phyloP scores from a whole-genome alignment of 768 basidiomycete species.

The Dentipellis sp. region DNA sequence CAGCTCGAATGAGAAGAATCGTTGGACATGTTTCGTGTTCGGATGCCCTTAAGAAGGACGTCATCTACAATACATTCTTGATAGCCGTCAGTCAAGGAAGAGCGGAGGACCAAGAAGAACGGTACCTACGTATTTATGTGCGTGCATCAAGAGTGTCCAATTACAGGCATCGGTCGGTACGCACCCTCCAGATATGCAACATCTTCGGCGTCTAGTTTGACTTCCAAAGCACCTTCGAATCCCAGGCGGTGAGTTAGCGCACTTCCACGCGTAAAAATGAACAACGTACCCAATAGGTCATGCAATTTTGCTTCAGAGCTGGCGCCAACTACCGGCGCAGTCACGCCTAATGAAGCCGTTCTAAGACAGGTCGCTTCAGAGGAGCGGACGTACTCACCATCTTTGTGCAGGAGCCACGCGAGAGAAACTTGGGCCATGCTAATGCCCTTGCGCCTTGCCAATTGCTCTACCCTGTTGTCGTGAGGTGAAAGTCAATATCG shows the following conservation, averaged over 20 bases:
- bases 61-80: too few relatives aligned
- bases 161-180: not conserved
- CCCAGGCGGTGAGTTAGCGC: too few relatives aligned
- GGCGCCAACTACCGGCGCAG: not conserved
- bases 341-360: not conserved
- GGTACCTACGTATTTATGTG: too few relatives aligned
- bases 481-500: too few relatives aligned
- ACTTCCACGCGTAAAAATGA: not conserved
- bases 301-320: slow-evolving; percentile 20
- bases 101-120: too few relatives aligned
- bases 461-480: not conserved
- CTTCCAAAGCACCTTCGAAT: not conserved
- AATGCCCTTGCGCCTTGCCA: not conserved
- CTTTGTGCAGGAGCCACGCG: not conserved
- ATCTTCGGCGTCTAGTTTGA: not conserved
- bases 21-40: too few relatives aligned
- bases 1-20: too few relatives aligned
- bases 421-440: not conserved
- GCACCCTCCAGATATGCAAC: not conserved
- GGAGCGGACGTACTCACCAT: not conserved
- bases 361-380: not conserved
- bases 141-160: not conserved
- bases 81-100: too few relatives aligned
- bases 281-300: slow-evolving; percentile 23
- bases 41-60: too few relatives aligned